Percentiles rank a stretch among this genome's conserved stretches.
phyloP scores from a whole-genome alignment of 148 eudicot species.

The Diospyros lotus region DNA sequence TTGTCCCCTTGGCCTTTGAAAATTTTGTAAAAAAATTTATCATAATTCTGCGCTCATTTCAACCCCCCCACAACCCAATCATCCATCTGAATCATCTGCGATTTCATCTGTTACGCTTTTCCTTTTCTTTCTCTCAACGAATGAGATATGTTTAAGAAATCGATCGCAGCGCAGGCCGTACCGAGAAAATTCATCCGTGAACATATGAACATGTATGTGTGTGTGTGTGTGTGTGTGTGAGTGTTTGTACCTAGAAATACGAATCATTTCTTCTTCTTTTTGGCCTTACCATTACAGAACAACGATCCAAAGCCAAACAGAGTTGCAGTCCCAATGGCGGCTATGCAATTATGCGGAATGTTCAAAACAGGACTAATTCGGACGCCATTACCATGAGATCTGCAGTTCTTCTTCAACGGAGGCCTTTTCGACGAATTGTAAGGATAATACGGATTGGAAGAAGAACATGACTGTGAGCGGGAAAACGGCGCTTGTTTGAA shows the following conservation, averaged over 20 bases:
- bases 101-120: not conserved
- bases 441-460: constrained; percentile 8
- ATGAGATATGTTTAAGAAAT: not conserved
- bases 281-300: constrained; percentile 52
- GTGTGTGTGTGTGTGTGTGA: not conserved
- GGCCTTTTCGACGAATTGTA: constrained; percentile 27
- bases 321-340: constrained; percentile 43
- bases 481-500: constrained; percentile 20
- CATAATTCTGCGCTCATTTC: not conserved
- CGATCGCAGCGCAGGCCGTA: not conserved
- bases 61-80: no score
- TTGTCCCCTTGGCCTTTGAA: constrained; percentile 18
- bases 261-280: constrained; percentile 51
- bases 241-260: not conserved
- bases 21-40: not conserved
- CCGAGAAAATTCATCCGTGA: not conserved
- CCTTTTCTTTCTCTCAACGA: not conserved
- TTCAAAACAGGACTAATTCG: constrained; percentile 58
- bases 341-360: constrained; percentile 48
- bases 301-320: constrained; percentile 73
- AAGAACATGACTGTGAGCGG: constrained; percentile 14
- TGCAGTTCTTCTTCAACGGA: constrained; percentile 33
- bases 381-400: constrained; percentile 29
- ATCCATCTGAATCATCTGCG: no score
- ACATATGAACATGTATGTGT: not conserved